phyloP scores from a whole-genome alignment of 306 rosid genomes.

The Castanopsis chinensis region DNA sequence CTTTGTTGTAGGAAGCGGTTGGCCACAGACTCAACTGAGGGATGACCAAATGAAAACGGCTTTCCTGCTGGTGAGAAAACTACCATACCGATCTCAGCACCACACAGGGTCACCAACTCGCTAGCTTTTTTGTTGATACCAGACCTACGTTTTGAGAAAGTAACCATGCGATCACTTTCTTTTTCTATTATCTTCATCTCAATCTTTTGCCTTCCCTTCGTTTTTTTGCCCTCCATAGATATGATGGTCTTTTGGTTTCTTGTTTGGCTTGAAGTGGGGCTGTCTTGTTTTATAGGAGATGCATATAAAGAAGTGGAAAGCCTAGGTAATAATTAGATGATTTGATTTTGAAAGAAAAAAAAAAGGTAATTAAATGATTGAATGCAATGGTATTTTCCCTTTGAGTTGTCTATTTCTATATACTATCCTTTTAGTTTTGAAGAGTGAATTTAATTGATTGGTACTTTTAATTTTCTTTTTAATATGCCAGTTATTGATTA shows the following conservation, averaged over 20 bases:
- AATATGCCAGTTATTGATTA: neutral
- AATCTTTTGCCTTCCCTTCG: slow-evolving; percentile 37
- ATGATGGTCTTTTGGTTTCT: neutral
- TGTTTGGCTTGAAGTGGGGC: neutral
- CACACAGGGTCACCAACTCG: slow-evolving; percentile 29
- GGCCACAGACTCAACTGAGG: slow-evolving; percentile 22
- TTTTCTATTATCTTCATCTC: slow-evolving; percentile 39
- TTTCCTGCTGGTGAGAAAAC: slow-evolving; percentile 38
- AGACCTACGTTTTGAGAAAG: slow-evolving; percentile 31
- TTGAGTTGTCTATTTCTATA: neutral
- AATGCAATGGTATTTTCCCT: neutral
- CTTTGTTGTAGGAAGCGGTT: neutral
- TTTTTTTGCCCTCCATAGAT: slow-evolving; percentile 18
- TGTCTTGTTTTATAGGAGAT: neutral
- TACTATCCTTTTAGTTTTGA: too few relatives aligned
- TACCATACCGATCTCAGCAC: slow-evolving; percentile 35
- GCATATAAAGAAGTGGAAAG: neutral
- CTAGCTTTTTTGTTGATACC: slow-evolving; percentile 36
- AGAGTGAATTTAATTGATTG: neutral
- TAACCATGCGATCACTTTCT: slow-evolving; percentile 26
- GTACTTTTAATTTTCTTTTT: neutral
- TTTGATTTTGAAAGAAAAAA: neutral
- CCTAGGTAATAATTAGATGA: neutral
- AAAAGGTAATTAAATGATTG: neutral
- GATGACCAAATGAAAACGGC: slow-evolving; percentile 33